phyloP scores from a whole-genome alignment of 495 filamentous ascomycete species.

The Aspergillus bertholletiae region DNA sequence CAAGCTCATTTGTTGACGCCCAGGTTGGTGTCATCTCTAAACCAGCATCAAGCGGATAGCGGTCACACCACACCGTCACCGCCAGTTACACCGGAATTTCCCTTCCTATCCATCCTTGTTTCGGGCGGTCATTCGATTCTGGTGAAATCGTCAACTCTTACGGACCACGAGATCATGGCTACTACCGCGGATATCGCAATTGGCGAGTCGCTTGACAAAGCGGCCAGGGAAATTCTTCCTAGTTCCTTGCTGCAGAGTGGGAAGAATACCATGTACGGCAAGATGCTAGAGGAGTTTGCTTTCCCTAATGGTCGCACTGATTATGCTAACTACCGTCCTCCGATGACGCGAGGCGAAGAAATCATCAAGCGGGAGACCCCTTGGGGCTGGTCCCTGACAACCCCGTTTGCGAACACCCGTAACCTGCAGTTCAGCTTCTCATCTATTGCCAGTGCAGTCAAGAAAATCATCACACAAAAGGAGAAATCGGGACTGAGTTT shows the following conservation, averaged over 20 bases:
- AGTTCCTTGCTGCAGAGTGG: slow-evolving; percentile 34
- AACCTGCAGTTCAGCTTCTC: slow-evolving; percentile 62
- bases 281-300: slow-evolving; percentile 64
- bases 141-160: slow-evolving; percentile 62
- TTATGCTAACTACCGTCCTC: slow-evolving; percentile 56
- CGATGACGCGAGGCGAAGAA: slow-evolving; percentile 51
- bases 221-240: slow-evolving; percentile 71
- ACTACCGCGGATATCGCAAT: slow-evolving; percentile 70
- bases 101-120: slow-evolving; percentile 85
- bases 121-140: slow-evolving; percentile 92
- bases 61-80: not conserved
- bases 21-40: slow-evolving; percentile 66
- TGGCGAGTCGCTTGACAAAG: slow-evolving; percentile 83
- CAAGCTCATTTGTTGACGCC: slow-evolving; percentile 92
- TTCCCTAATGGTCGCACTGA: slow-evolving; percentile 54
- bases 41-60: slow-evolving; percentile 1
- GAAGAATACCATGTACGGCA: slow-evolving; percentile 71
- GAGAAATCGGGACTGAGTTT: slow-evolving; percentile 18
- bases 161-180: slow-evolving; percentile 68
- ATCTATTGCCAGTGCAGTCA: slow-evolving; percentile 54
- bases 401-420: slow-evolving; percentile 50
- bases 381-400: slow-evolving; percentile 57
- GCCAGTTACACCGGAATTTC: slow-evolving; percentile 49
- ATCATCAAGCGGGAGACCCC: slow-evolving; percentile 32
- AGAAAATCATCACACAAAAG: slow-evolving; percentile 38